Percentiles rank a stretch among this genome's conserved stretches.
phyloP scores from a whole-genome alignment of 345 rosid genomes.

The Euclidium syriacum region DNA sequence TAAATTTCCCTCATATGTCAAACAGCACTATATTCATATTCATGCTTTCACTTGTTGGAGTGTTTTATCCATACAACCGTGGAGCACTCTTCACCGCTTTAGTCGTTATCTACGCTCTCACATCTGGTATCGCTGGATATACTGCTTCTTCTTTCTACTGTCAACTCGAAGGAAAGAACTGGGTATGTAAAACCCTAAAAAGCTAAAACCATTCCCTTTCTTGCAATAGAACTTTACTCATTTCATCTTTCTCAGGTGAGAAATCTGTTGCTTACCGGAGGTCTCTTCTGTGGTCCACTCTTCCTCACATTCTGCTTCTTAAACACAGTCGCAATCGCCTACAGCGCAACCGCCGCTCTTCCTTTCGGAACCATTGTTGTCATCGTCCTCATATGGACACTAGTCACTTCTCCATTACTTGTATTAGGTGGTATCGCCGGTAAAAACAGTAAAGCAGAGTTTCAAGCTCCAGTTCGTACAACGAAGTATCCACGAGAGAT shows the following conservation, averaged over 20 bases:
- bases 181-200: constrained; percentile 45
- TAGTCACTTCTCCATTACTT: constrained; percentile 78
- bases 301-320: constrained; percentile 88
- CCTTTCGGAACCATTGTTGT: constrained; percentile 89
- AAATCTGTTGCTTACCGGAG: constrained; percentile 71
- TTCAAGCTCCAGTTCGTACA: constrained; percentile 88
- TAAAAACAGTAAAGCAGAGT: constrained; percentile 84
- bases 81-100: constrained; percentile 89
- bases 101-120: constrained; percentile 82
- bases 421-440: constrained; percentile 95
- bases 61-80: constrained; percentile 86
- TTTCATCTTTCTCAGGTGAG: constrained; percentile 50
- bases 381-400: constrained; percentile 75
- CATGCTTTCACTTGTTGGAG: constrained; percentile 84
- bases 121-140: constrained; percentile 89
- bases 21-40: constrained; percentile 75
- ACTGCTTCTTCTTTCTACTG: constrained; percentile 77
- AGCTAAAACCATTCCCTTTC: no score
- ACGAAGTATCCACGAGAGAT: constrained; percentile 85
- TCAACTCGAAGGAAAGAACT: constrained; percentile 86
- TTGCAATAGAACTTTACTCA: neutral
- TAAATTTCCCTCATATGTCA: neutral
- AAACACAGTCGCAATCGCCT: constrained; percentile 77
- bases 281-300: constrained; percentile 86
- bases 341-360: constrained; percentile 80